These are phyloP conservation scores for Myxozyma sirexii DNA, from an alignment of 805 yeast species.

Conservation along the genomic window DNA sequence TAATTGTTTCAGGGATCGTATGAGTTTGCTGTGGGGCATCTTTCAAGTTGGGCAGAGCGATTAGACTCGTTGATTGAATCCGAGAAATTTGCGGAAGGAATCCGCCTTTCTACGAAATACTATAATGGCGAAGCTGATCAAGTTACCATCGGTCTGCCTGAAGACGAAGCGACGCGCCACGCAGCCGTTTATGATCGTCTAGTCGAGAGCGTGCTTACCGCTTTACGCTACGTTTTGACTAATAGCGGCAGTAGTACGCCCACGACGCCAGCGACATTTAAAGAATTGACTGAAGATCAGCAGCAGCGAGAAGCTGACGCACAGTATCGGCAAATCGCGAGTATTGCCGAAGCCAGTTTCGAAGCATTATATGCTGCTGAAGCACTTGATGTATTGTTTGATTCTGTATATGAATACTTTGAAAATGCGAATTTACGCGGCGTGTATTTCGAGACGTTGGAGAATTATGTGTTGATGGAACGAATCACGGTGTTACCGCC, in stretches of 20 bases:
- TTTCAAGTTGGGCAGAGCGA: constrained; percentile 71
- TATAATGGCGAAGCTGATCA: constrained; percentile 55
- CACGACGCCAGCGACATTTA: constrained; percentile 9
- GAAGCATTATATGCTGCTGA: constrained; percentile 48
- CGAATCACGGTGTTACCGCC: constrained; percentile 62
- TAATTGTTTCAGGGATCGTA: constrained; percentile 40
- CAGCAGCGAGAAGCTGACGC: constrained; percentile 38
- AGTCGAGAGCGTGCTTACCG: constrained; percentile 58
- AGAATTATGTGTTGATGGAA: constrained; percentile 53
- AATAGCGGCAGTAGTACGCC: constrained; percentile 35
- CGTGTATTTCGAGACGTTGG: constrained; percentile 56
- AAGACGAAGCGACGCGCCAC: constrained; percentile 49
- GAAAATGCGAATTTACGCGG: constrained; percentile 42
- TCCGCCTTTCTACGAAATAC: constrained; percentile 57
- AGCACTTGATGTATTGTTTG: constrained; percentile 47
- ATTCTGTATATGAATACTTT: constrained; percentile 51
- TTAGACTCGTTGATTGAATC: constrained; percentile 52
- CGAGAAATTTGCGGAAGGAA: constrained; percentile 57
- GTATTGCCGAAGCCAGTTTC: constrained; percentile 47
- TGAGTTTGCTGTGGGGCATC: constrained; percentile 59
- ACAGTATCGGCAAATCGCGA: constrained; percentile 37
- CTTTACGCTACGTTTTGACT: constrained; percentile 49
- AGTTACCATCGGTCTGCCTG: constrained; percentile 61
- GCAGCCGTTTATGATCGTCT: constrained; percentile 55
- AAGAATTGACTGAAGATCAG: constrained; percentile 12